Evolutionary conservation across 2,329 filamentous ascomycete genomes (phyloP), one percentile per base, ranked within the genome.

Genomic region (Aureobasidium pullulans): DNA sequence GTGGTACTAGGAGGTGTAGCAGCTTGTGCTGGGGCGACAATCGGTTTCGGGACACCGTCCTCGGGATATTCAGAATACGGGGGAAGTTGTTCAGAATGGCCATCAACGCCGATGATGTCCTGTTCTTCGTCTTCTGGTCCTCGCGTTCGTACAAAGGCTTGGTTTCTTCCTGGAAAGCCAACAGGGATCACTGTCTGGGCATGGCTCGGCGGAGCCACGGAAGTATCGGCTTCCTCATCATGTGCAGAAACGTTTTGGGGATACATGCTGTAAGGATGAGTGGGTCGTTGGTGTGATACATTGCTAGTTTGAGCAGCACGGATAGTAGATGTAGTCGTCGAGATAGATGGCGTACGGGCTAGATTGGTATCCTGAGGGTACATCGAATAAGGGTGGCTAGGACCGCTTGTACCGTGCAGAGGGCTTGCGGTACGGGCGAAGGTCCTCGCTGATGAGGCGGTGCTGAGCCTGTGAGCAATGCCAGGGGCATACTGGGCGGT

Each of bases 1-100:
- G 40, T 40, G 28, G 28, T 39, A 16, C 52, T 59, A 29, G 66
- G 62, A 29, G 67, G 66, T 28, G 57, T 53, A 9, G 53, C 42
- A 16, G 39, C 44, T 10, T 57, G 57, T 32, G 37, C 53, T 29
- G 60, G 62, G 15, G 57, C 8, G 4, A 61, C 61, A 6, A 60
- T 49, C 15, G 61, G 48, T 53, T 63, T 62, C 1, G 70, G 70
- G 37, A 65, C 62, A 74, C 86, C 77, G 60, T 90, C 87, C 56
- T 95, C 89, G 2, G 92, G 90, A 72, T 95, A 96, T 70, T 90
- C 82, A 13, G 90, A 89, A 70, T 97, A 97, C 0, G 93, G 93
- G 11, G 93, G 93, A 16, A 96, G 77, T 71, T 96, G 90, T 72
- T 97, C 93, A 1, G 88, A 87, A 69, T 96, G 91, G 1, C 92